Evolutionary conservation across 257 asterid genomes (phyloP).

Genomic region (Avicennia marina): DNA sequence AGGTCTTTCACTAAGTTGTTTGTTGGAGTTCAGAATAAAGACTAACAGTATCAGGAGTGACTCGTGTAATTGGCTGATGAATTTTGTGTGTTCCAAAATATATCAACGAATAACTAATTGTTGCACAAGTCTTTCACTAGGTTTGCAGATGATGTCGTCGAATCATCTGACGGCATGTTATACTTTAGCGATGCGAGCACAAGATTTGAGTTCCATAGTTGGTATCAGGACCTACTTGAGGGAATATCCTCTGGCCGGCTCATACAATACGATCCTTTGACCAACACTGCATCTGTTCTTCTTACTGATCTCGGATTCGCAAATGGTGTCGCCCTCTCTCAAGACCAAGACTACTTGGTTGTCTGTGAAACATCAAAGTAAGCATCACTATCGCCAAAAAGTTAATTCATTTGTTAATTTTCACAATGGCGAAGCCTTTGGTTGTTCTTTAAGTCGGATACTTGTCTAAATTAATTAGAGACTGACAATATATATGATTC

Average conservation of each 20-base stretch:
- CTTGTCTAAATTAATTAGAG: too few relatives aligned
- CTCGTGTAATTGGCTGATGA: too few relatives aligned
- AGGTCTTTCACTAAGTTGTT: too few relatives aligned
- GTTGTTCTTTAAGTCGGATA: too few relatives aligned
- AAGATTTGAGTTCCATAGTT: constrained; percentile 33
- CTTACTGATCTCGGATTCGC: constrained; percentile 50
- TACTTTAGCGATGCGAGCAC: constrained; percentile 63
- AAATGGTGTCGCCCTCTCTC: constrained; percentile 63
- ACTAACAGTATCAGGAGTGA: too few relatives aligned
- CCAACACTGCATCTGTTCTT: constrained; percentile 34
- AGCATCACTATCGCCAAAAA: neutral
- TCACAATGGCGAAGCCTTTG: too few relatives aligned
- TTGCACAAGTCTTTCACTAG: constrained; percentile 22
- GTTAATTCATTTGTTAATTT: too few relatives aligned
- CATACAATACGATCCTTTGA: constrained; percentile 41
- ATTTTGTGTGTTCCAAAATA: too few relatives aligned
- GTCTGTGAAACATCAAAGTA: constrained; percentile 76
- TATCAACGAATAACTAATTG: too few relatives aligned
- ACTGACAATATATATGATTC: too few relatives aligned
- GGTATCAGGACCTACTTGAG: constrained; percentile 57
- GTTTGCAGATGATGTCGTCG: constrained; percentile 66
- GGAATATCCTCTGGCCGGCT: constrained; percentile 57
- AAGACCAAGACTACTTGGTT: constrained; percentile 45
- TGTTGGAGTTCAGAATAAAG: too few relatives aligned
- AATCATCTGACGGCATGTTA: constrained; percentile 53